These are phyloP conservation scores for Botryosphaeria dothidea DNA, from an alignment of 2,329 filamentous ascomycete genomes.

Conservation along the genomic window DNA sequence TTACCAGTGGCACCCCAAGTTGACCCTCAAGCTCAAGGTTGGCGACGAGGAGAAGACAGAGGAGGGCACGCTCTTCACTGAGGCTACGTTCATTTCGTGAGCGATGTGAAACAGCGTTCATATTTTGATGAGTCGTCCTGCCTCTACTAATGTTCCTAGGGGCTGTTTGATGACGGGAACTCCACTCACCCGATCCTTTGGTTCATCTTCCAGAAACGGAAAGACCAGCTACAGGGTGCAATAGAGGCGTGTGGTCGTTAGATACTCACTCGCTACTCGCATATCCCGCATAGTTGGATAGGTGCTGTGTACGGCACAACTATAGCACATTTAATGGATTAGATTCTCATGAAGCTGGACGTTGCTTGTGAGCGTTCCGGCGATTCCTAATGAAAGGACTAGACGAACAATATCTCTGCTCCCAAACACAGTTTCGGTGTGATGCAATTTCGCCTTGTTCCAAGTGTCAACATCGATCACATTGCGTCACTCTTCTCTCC, in stretches of 20 bases:
- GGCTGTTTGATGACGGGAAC: not conserved
- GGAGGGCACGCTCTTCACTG: slow-evolving; percentile 76
- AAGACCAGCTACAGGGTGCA: not conserved
- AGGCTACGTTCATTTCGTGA: slow-evolving; percentile 90
- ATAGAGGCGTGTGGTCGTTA: slow-evolving; percentile 8
- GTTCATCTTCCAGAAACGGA: slow-evolving; percentile 2
- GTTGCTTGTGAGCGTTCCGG: not conserved
- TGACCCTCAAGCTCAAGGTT: slow-evolving; percentile 79
- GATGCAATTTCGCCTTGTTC: not conserved
- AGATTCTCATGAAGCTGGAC: slow-evolving; percentile 8
- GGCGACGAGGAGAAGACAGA: slow-evolving; percentile 78
- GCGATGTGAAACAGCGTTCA: not conserved
- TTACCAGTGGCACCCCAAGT: slow-evolving; percentile 82
- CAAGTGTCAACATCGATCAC: not conserved
- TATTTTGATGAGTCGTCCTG: not conserved
- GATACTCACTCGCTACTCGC: slow-evolving; percentile 11
- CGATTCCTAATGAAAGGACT: not conserved
- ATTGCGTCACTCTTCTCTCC: no score
- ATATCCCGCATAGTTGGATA: slow-evolving; percentile 6
- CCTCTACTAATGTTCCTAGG: slow-evolving; percentile 12
- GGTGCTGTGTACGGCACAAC: not conserved
- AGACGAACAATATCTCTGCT: not conserved
- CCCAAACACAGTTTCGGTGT: not conserved
- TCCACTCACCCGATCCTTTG: not conserved
- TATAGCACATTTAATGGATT: slow-evolving; percentile 15